Base-by-base conservation (phyloP, 1,284 basidiomycete genomes). In the Cutaneotrichosporon sp. region DNA sequence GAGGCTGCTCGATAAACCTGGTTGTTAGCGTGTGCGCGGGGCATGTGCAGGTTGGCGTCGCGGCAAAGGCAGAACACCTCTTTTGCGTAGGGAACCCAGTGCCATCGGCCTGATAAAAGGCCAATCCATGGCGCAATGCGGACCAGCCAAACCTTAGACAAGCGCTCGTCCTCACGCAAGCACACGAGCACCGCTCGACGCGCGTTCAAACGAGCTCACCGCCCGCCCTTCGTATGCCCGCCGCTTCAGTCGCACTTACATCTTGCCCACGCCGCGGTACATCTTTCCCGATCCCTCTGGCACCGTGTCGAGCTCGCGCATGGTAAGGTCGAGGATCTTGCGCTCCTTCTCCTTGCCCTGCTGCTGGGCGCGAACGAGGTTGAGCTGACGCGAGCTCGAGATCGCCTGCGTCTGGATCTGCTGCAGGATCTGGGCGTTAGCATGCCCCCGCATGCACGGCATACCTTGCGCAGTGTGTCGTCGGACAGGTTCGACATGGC, bases 231-330 rank as follows among this genome's bases (percentile, higher is more conserved):
- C 36, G 26, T 17, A 18, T 26, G 40, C 51, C 46, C 12, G n/a
- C n/a, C n/a, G n/a, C n/a, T n/a, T n/a, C n/a, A n/a, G n/a, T n/a
- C n/a, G 7, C 13, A 76, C 83, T 60, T 60, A 91, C 90, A 91
- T 91, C 76, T 93, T 93, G 39, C 90, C 90, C 46, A 93, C 87
- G 43, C 90, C 90, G 65, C 87, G 88, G 77, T 90, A 93, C 64
- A 92, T 76, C 64, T 85, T 88, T 7, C 87, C 84, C 20, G 81
- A 82, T 39, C 49, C 58, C 18, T 55, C 47, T 1, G 73, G 73
- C 22, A 77, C 68, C 17, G 56, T 58, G n/a, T 49, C 63, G 30
- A 77, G 58, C 52, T 77, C 70, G 23, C 64, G 49, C 54, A 86
- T 85, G 0, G 90, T 92, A 17, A 93, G 79, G 71, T 90, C 86